Conservation (phyloP, 2,329 filamentous ascomycete species). For the Byssothecium circinans region DNA sequence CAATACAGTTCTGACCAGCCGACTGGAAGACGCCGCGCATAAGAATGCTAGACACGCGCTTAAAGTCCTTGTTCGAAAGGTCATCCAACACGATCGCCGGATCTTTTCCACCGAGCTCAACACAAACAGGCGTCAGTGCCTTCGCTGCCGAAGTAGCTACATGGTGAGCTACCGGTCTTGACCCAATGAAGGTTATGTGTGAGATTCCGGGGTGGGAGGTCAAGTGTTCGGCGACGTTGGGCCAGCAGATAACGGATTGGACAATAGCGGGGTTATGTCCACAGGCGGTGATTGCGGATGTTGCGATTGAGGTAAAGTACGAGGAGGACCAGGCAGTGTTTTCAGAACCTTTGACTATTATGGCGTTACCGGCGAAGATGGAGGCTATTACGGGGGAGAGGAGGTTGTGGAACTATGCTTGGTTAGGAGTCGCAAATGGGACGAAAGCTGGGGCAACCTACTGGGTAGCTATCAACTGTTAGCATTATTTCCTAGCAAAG, state of each 20-base stretch:
- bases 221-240: constrained; percentile 75
- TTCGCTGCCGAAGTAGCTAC: constrained; percentile 86
- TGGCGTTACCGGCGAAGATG: constrained; percentile 86
- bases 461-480: constrained; percentile 43
- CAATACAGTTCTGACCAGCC: constrained; percentile 95
- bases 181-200: constrained; percentile 96
- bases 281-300: constrained; percentile 77
- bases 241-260: constrained; percentile 86
- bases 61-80: constrained; percentile 62
- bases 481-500: constrained; percentile 7
- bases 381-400: constrained; percentile 88
- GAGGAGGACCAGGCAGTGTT: constrained; percentile 89
- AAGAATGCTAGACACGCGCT: constrained; percentile 76
- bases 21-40: constrained; percentile 94
- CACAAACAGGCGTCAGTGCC: constrained; percentile 80
- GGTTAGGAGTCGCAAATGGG: constrained; percentile 30
- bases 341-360: constrained; percentile 93
- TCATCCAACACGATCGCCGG: constrained; percentile 88
- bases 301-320: constrained; percentile 80
- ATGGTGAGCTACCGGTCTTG: constrained; percentile 79
- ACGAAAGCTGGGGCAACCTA: constrained; percentile 22
- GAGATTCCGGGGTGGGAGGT: constrained; percentile 82
- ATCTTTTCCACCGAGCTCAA: constrained; percentile 95
- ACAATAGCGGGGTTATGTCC: constrained; percentile 81
- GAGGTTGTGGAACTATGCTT: constrained; percentile 81